Base-by-base conservation (phyloP, 1,284 basidiomycete genomes). In the Somion occarium region DNA sequence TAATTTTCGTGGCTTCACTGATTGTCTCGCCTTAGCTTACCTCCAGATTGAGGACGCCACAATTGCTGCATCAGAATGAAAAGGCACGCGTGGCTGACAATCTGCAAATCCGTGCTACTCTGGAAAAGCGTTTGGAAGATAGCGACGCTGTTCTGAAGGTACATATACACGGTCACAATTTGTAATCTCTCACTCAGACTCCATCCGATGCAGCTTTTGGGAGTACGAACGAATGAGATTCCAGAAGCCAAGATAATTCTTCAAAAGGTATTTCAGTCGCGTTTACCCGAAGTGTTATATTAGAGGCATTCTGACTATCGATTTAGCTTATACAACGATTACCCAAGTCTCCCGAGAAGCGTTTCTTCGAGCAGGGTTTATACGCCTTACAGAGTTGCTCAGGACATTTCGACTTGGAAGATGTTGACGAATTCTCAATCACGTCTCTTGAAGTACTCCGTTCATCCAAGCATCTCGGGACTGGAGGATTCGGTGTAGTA, bases 401-500 rank as follows among this genome's bases (percentile, higher is more conserved):
- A 5, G 25, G 44, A 4, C 44, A 42, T n/a, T 22, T 18, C 5
- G 47, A 26, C 18, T 37, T 18, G 4, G 26, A 44, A 7, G 27
- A 50, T 5, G 48, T 49, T 12, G 48, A 53, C 19, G 48, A 50
- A 9, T 53, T 38, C 42, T 19, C 51, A 23, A 59, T 59, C 15
- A 55, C 56, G 2, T 44, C 53, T 2, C 41, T 59, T 5, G 55
- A 57, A 23, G 43, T 57, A 34, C 37, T 45, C 53, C 37, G 48
- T 57, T 18, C 47, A 49, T 45, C 19, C 38, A 11, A 46, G 52
- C 34, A 42, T 18, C 42, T 55, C 15, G 57, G 57, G 15, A 13
- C 34, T 15, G 57, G 57, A 7, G 57, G 57, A 15, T 59, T 45
- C 39, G 53, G 53, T 4, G 34, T 19, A 1, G 57, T 59, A 5